These are phyloP conservation scores for Ochetophila trinervis DNA, from an alignment of 306 rosid genomes.

Conservation along the genomic window DNA sequence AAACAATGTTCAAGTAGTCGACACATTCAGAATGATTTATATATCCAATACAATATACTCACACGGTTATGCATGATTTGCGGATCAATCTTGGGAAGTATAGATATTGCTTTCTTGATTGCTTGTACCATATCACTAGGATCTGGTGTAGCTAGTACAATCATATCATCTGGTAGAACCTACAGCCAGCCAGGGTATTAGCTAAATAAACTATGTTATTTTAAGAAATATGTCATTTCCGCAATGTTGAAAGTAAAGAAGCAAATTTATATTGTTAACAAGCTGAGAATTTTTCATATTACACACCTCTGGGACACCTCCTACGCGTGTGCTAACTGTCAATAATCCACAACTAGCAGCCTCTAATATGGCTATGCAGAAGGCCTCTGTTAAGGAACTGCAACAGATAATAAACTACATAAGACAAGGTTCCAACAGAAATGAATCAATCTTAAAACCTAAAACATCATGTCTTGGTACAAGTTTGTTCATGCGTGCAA, in stretches of 20 bases:
- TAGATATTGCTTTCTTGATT: slow-evolving; percentile 58
- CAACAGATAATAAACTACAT: slow-evolving; percentile 13
- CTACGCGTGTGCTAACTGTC: slow-evolving; percentile 89
- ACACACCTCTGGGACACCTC: slow-evolving; percentile 91
- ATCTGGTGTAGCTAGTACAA: slow-evolving; percentile 87
- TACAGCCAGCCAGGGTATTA: slow-evolving; percentile 34
- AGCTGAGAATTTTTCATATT: slow-evolving; percentile 11
- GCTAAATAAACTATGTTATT: background rate
- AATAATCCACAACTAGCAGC: slow-evolving; percentile 98
- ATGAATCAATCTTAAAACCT: background rate
- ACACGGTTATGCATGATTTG: slow-evolving; percentile 84
- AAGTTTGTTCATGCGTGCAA: background rate
- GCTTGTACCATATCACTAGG: slow-evolving; percentile 85
- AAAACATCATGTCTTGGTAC: background rate
- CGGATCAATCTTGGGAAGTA: slow-evolving; percentile 77
- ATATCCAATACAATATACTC: slow-evolving; percentile 30
- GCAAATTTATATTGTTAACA: slow-evolving; percentile 6
- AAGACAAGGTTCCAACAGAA: background rate
- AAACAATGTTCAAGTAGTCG: slow-evolving; percentile 19
- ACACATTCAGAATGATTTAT: slow-evolving; percentile 10
- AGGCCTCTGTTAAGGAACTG: slow-evolving; percentile 95
- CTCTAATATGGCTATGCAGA: slow-evolving; percentile 94
- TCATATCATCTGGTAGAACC: slow-evolving; percentile 95
- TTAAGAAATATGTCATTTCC: background rate
- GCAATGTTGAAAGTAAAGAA: background rate